Evolutionary conservation across 345 rosid genomes (phyloP), one percentile per base, ranked within the genome.

Genomic region (Populus simonii): DNA sequence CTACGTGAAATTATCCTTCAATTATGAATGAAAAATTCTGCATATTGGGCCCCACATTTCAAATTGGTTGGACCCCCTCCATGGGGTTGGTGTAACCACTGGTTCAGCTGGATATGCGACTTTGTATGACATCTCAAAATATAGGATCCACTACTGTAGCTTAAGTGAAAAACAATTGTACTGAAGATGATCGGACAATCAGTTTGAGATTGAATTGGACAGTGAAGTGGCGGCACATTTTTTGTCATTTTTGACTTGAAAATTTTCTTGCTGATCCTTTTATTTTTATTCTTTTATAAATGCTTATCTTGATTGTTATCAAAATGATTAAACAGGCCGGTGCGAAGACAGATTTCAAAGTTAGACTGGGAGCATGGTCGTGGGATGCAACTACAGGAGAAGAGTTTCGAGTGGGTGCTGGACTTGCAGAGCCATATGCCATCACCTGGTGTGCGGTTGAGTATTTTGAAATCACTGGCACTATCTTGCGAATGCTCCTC

Each of bases 391-490:
- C 86, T 71, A 90, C 94, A 20, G 99, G 96, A 27, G 98, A 96
- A 89, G 99, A 96, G 87, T 81, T 90, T 70, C 85, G 95, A 10
- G 97, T 96, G 23, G 99, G 99, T 65, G 99, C 98, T 35, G 99
- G 99, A 88, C 80, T 96, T 67, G 95, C 99, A 25, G 99, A 96
- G 68, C 97, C 99, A 6, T 96, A 93, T 78, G 82, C 86, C 68
- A 85, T 94, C 84, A 85, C 90, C 53, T 93, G 99, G 97, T 96
- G 94, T 79, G 97, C 97, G 7, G 95, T 96, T 51, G 99, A 96
- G 81, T 96, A 90, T 77, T 96, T 90, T 79, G 99, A 94, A 89
- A 84, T 76, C 27, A 90, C 89, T 61, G 98, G 99, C 66, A 73
- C 89, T 12, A 91, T 94, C 71, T 83, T 96, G 84, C 82, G 84